Evolutionary conservation across 2,329 filamentous ascomycete species (phyloP), one percentile per base, ranked within the genome.

Genomic region (Fusarium sp.): DNA sequence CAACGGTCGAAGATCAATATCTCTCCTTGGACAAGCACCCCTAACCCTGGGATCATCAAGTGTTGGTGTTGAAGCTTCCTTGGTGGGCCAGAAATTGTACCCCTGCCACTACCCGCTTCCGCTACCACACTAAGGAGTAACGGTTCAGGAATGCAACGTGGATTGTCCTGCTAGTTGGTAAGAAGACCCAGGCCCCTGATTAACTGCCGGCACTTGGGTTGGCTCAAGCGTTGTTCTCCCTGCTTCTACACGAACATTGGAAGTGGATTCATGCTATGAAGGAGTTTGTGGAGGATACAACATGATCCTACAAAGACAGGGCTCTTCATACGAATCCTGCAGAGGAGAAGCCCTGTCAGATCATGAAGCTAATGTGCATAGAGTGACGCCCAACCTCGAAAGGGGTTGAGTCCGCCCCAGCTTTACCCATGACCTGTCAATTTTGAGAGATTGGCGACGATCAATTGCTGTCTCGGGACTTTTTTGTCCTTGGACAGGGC

Each of bases 1-100:
- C 7, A 63, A 53, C 40, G 13, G 40, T 2, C 18, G 65, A 58
- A 62, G 65, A 67, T 67, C 65, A 58, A 20, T 29, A 67, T 67
- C 41, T 67, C 56, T 62, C 8, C 13, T 9, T 13, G 13, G 16
- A n/a, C n/a, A 34, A 20, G 29, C 12, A 48, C 9, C 34, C 38
- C 18, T 47, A 58, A 20, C 20, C 32, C 43, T 57, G 9, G 38
- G 8, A 11, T 18, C 34, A 38, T 38, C 34, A 11, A n/a, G 18
- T 27, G n/a, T 27, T 46, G n/a, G 11, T 25, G 30, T 13, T 30
- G 40, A 8, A 4, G 10, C 15, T 22, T 40, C n/a, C 45, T 22
- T 32, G 24, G 20, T 52, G 9, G 9, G 4, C 30, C 40, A 20
- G 30, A 8, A 6, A 30, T 13, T 16, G 2, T 1, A 67, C 16